These are phyloP conservation scores for Carallia brachiata DNA, from an alignment of 345 rosid species.

Conservation along the genomic window DNA sequence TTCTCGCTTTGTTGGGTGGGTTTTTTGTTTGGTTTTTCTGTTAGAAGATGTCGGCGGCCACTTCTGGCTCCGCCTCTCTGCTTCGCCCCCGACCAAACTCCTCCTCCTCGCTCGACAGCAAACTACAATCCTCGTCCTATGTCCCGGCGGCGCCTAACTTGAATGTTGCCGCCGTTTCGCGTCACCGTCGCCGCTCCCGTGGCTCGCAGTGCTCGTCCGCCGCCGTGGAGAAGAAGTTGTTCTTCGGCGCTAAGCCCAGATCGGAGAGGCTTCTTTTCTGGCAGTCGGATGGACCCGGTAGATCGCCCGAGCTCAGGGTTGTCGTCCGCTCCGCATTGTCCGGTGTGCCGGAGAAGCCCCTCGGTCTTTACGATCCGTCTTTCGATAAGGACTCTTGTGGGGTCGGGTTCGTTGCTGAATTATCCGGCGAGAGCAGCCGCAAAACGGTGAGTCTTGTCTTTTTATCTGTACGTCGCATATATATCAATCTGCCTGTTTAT, in stretches of 20 bases:
- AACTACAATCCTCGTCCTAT: not conserved
- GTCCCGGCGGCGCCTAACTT: constrained; percentile 32
- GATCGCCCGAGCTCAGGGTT: constrained; percentile 63
- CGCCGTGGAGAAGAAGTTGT: constrained; percentile 33
- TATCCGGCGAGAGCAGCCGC: constrained; percentile 83
- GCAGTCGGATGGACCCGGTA: constrained; percentile 82
- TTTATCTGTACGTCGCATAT: not conserved
- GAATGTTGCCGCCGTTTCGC: constrained; percentile 24
- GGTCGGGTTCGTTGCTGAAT: constrained; percentile 94
- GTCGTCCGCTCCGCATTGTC: constrained; percentile 72
- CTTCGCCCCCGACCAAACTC: constrained; percentile 35
- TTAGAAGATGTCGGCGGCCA: constrained; percentile 57
- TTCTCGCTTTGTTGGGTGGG: not conserved
- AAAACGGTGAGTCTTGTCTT: constrained; percentile 56
- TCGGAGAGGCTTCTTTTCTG: constrained; percentile 60
- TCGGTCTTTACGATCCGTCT: constrained; percentile 93
- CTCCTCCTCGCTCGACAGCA: constrained; percentile 12
- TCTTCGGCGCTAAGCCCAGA: constrained; percentile 50
- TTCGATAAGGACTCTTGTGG: constrained; percentile 98
- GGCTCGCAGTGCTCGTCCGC: constrained; percentile 35
- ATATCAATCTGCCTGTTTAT: not conserved
- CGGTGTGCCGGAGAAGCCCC: constrained; percentile 88
- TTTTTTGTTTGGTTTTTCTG: not conserved
- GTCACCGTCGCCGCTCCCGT: constrained; percentile 18
- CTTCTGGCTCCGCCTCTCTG: constrained; percentile 33